Base-by-base conservation (phyloP, 2,329 filamentous ascomycete genomes). In the Cercospora zeina region DNA sequence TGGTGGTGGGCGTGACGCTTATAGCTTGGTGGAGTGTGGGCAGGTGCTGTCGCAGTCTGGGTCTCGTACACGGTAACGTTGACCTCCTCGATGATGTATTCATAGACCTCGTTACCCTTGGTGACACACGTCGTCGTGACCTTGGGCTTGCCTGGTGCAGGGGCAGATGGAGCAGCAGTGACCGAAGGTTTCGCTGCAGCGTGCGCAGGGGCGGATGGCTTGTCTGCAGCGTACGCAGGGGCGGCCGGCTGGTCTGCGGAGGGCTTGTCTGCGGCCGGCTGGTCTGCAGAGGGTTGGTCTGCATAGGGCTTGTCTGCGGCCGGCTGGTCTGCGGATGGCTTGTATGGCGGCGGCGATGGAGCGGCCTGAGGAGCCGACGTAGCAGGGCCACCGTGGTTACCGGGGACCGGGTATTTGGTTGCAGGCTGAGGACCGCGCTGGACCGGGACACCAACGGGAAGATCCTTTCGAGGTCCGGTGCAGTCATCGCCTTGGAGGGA, bases 361-460 rank as follows among this genome's bases (percentile, higher is more conserved):
- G 19, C 36, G 31, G 2, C 9, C 16, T 39, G 37, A 24, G 42
- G 30, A 31, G 47, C 59, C 16, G 61, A 62, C 37, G 62, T 64
- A 11, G 71, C 68, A 3, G 63, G 30, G 4, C 61, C 59, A 27
- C 67, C 66, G 2, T 55, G 34, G 42, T 58, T 61, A 50, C 73
- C 72, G 45, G 68, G 65, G 14, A 73, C 67, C 10, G 69, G 62
- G 67, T 74, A 76, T 37, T 62, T 61, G 54, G 71, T 72, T 19
- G 80, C 80, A 59, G 77, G 76, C 42, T 69, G 74, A 19, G 78
- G 79, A 24, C 80, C 79, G 61, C 73, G 73, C 69, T 81, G 79
- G 53, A 82, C 69, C n/a, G 77, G 77, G n/a, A 81, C 77, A 62
- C 84, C 82, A 47, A 91, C 90, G 4, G 91, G 91, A 19, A 96